Conservation (phyloP, 441 rosid genomes). For the Lepidium campestre region DNA sequence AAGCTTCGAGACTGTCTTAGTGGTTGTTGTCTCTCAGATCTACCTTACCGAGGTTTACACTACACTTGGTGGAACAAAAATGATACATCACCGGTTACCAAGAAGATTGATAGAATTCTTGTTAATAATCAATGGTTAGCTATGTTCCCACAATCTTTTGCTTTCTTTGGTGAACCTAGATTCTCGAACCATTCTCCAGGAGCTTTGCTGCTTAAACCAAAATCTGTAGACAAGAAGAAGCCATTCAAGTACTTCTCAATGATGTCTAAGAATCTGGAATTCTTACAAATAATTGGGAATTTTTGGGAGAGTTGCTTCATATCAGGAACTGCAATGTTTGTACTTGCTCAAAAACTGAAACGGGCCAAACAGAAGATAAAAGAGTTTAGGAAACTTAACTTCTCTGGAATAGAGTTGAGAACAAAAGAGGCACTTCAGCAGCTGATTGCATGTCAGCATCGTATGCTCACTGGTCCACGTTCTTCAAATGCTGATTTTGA, state of each 20-base stretch:
- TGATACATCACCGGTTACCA: accelerated
- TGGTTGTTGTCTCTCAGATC: accelerated
- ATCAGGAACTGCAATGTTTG: too few species aligned
- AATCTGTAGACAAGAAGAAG: accelerated
- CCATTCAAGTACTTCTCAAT: not conserved
- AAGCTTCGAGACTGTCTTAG: accelerated
- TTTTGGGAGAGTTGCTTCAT: too few species aligned
- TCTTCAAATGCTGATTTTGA: accelerated
- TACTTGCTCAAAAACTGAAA: too few species aligned
- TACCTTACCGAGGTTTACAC: accelerated
- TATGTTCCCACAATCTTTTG: accelerated
- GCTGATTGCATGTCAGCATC: too few species aligned
- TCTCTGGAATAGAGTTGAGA: too few species aligned
- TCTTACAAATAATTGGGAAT: too few species aligned
- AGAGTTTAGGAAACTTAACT: too few species aligned
- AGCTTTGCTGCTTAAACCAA: accelerated
- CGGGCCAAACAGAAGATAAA: too few species aligned
- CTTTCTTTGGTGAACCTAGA: accelerated
- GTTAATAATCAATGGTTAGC: accelerated
- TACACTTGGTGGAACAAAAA: not conserved
- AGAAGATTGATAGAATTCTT: not conserved
- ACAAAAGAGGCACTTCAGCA: too few species aligned
- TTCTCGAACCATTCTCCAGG: not conserved
- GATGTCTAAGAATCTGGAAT: too few species aligned
- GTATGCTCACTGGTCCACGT: not conserved